These are phyloP conservation scores for Flaveria ramosissima DNA, from an alignment of 129 eudicot genomes.

Conservation along the genomic window DNA sequence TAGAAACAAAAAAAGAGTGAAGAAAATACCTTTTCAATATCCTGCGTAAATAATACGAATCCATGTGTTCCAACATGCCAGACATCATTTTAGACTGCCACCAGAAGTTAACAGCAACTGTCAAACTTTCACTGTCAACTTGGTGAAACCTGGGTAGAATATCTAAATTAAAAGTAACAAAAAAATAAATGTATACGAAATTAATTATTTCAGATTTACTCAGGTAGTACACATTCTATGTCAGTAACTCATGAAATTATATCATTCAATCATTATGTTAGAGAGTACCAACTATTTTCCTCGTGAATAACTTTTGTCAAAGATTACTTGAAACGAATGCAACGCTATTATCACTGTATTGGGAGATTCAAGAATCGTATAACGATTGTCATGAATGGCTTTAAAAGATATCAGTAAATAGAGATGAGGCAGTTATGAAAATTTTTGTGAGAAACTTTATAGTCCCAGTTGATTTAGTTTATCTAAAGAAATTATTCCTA, in stretches of 20 bases:
- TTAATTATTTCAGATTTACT: neutral
- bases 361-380: neutral
- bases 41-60: slow-evolving; percentile 84
- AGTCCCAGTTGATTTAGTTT: neutral
- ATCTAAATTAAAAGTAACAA: neutral
- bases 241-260: slow-evolving; percentile 1
- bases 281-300: neutral
- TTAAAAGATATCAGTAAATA: neutral
- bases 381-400: neutral
- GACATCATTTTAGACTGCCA: slow-evolving; percentile 83
- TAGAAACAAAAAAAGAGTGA: slow-evolving; percentile 5
- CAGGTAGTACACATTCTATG: neutral
- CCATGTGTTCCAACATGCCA: slow-evolving; percentile 90
- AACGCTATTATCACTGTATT: neutral
- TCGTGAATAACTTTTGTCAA: neutral
- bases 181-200: neutral
- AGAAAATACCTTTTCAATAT: slow-evolving; percentile 68
- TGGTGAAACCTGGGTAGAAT: slow-evolving; percentile 75
- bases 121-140: slow-evolving; percentile 87
- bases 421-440: neutral
- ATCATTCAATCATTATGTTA: neutral
- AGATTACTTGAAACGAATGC: neutral
- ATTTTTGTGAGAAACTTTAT: neutral
- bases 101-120: slow-evolving; percentile 94
- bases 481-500: neutral